phyloP scores from a whole-genome alignment of 2,329 filamentous ascomycete genomes.

The Clarireedia monteithiana region DNA sequence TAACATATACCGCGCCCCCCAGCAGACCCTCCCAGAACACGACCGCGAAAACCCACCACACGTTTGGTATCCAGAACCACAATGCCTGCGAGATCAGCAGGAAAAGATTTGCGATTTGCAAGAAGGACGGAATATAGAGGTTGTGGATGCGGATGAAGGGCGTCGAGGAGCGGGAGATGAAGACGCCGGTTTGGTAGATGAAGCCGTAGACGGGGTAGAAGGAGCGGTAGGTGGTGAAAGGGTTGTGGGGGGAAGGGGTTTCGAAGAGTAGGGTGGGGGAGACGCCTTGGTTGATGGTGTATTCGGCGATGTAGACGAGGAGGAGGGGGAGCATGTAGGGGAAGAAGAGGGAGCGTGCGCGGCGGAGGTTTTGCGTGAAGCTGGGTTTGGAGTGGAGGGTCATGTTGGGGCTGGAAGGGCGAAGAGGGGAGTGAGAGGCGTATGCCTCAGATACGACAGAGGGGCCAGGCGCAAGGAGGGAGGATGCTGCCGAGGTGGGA shows the following conservation, averaged over 20 bases:
- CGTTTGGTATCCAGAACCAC: conserved; percentile 71
- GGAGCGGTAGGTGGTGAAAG: conserved; percentile 72
- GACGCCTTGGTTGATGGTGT: conserved; percentile 95
- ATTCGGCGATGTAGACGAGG: conserved; percentile 91
- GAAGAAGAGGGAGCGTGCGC: conserved; percentile 63
- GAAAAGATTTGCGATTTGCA: conserved; percentile 73
- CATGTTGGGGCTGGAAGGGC: conserved; percentile 1
- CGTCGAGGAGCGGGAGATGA: conserved; percentile 85
- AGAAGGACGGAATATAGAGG: conserved; percentile 72
- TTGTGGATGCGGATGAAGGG: conserved; percentile 76
- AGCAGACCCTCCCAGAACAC: conserved; percentile 93
- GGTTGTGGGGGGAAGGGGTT: conserved; percentile 68
- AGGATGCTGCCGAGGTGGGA: conserved; percentile 37
- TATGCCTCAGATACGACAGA: conserved; percentile 35
- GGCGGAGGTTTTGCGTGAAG: conserved; percentile 49
- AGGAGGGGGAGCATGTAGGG: conserved; percentile 84
- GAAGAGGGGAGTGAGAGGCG: conserved; percentile 24
- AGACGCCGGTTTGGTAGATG: conserved; percentile 91
- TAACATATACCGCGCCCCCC: conserved; percentile 89
- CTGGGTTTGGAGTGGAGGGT: conserved; percentile 5
- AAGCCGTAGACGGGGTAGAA: conserved; percentile 96
- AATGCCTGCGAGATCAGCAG: conserved; percentile 70
- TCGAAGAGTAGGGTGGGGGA: conserved; percentile 85
- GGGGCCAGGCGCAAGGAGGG: conserved; percentile 32
- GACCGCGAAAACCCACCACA: conserved; percentile 78